Percentiles rank a stretch among this genome's conserved stretches.
These are phyloP conservation scores for Diplogelasinospora grovesii DNA, from an alignment of 495 filamentous ascomycete species.

Conservation along the genomic window DNA sequence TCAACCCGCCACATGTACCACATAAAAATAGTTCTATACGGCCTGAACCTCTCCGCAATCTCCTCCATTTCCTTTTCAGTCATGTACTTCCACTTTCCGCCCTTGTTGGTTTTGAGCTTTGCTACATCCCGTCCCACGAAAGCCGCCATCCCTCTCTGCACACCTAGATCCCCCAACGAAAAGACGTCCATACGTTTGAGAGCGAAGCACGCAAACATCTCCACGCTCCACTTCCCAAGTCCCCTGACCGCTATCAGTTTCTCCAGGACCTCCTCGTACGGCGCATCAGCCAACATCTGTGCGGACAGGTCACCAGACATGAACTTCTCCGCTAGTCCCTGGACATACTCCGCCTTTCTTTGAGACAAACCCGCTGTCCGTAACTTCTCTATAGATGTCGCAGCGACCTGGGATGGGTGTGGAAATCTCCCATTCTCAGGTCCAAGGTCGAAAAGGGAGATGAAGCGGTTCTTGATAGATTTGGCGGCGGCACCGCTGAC, in stretches of 20 bases:
- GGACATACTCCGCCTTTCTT: constrained; percentile 91
- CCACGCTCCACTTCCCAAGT: constrained; percentile 83
- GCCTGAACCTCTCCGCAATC: constrained; percentile 68
- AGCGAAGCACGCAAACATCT: constrained; percentile 94
- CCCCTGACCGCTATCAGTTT: constrained; percentile 80
- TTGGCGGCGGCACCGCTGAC: constrained; percentile 87
- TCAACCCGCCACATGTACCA: constrained; percentile 93
- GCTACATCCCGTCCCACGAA: constrained; percentile 76
- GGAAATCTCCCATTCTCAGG: constrained; percentile 52
- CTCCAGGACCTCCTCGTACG: constrained; percentile 79
- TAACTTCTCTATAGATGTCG: constrained; percentile 52
- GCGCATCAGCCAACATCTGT: constrained; percentile 63
- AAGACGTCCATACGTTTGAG: constrained; percentile 93
- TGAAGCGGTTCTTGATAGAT: constrained; percentile 79
- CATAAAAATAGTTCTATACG: constrained; percentile 63
- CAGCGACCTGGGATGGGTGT: constrained; percentile 62
- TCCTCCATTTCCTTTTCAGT: constrained; percentile 86
- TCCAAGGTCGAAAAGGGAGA: constrained; percentile 55
- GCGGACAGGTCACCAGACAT: constrained; percentile 63
- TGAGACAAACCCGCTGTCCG: constrained; percentile 82
- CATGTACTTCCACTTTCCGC: constrained; percentile 98
- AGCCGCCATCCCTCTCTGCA: constrained; percentile 90
- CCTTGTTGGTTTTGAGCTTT: constrained; percentile 76
- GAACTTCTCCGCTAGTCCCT: constrained; percentile 80
- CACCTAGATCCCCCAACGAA: constrained; percentile 84